Conservation (phyloP, 768 basidiomycete genomes). For the Lactarius quietus region DNA sequence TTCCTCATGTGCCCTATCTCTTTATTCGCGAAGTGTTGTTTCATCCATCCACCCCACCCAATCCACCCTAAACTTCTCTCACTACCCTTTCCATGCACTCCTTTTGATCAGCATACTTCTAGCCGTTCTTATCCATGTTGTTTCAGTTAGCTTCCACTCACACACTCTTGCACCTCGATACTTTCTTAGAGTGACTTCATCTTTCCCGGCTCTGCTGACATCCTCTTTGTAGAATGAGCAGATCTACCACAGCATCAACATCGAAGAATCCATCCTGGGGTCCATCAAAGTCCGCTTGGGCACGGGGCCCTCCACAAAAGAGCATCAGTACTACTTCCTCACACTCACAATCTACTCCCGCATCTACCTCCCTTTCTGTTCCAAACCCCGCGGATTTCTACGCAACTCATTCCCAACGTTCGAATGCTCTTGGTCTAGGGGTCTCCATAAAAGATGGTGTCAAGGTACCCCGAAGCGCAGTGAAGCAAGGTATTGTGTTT, state of each 20-base stretch:
- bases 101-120: neutral
- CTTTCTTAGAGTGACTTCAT: no score
- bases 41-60: no score
- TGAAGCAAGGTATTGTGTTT: constrained; percentile 65
- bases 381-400: no score
- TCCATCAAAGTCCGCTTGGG: constrained; percentile 84
- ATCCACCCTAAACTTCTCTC: no score
- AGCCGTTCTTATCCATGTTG: neutral
- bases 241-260: constrained; percentile 43
- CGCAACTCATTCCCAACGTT: no score
- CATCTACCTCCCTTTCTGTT: no score
- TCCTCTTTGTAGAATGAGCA: constrained; percentile 75
- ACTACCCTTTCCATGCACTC: neutral
- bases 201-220: neutral
- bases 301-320: constrained; percentile 75
- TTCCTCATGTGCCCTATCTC: no score
- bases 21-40: no score
- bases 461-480: constrained; percentile 60
- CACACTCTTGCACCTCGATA: neutral
- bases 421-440: constrained; percentile 55
- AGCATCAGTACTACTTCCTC: no score
- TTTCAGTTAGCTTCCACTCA: neutral
- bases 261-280: constrained; percentile 62
- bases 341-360: no score
- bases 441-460: constrained; percentile 78